Conservation (phyloP, 2,329 filamentous ascomycete genomes). For the Botrytis byssoidea region DNA sequence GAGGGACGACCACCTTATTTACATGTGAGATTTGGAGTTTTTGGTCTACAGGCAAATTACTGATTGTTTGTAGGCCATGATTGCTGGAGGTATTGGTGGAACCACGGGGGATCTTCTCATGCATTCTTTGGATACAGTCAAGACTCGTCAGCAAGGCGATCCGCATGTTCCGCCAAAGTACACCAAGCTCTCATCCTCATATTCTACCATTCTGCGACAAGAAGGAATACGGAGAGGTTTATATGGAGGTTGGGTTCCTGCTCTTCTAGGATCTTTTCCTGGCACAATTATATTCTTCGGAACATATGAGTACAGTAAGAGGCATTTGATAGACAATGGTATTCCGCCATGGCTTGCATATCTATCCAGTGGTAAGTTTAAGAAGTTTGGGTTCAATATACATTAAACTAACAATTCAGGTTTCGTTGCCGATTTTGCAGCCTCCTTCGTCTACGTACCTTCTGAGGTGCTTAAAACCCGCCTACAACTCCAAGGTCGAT, state of each 20-base stretch:
- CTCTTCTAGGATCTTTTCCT: slow-evolving; percentile 86
- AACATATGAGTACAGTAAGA: slow-evolving; percentile 93
- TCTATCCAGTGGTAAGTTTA: slow-evolving; percentile 68
- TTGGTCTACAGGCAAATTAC: slow-evolving; percentile 23
- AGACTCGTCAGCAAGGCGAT: slow-evolving; percentile 96
- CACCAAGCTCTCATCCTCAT: slow-evolving; percentile 83
- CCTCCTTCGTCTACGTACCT: slow-evolving; percentile 90
- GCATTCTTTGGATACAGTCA: slow-evolving; percentile 98
- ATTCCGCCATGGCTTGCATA: slow-evolving; percentile 82
- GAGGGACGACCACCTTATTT: slow-evolving; percentile 61
- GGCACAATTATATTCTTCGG: slow-evolving; percentile 96
- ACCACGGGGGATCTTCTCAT: slow-evolving; percentile 95
- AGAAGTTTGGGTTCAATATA: background rate
- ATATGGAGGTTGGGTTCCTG: slow-evolving; percentile 91
- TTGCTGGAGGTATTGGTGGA: slow-evolving; percentile 89
- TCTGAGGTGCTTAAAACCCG: slow-evolving; percentile 98
- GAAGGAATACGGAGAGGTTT: slow-evolving; percentile 83
- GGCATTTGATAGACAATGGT: slow-evolving; percentile 80
- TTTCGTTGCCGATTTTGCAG: slow-evolving; percentile 89
- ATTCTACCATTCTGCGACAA: slow-evolving; percentile 88
- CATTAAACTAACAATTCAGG: slow-evolving; percentile 49
- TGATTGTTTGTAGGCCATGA: slow-evolving; percentile 68
- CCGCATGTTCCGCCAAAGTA: slow-evolving; percentile 92
- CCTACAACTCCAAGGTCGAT: slow-evolving; percentile 87
- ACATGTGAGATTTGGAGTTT: slow-evolving; percentile 48